Evolutionary conservation across 192 early-diverging fungal species (phyloP).

Genomic region (Dissophora ornata): DNA sequence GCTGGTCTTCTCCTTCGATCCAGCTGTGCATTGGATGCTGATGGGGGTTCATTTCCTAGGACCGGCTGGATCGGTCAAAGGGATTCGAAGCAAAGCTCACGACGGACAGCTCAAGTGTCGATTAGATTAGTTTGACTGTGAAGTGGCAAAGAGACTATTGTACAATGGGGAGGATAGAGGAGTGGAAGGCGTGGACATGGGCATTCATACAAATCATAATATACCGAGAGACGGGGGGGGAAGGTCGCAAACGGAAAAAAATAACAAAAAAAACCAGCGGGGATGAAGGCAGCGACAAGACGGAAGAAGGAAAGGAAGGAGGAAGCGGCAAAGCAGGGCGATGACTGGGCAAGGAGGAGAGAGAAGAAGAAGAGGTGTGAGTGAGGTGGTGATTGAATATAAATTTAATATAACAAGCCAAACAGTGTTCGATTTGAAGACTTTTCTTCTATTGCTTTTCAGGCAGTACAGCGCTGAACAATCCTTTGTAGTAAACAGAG

Average conservation of each 20-base stretch:
- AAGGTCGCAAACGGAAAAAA: not conserved
- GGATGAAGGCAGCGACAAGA: not conserved
- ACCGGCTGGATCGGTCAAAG: no score
- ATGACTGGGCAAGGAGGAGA: not conserved
- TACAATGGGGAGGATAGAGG: no score
- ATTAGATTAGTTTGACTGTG: slow-evolving; percentile 1
- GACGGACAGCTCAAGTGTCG: not conserved
- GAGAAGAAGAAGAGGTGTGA: slow-evolving; percentile 9
- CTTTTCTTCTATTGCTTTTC: no score
- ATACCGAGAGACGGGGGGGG: no score
- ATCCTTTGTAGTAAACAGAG: no score
- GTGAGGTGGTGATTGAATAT: no score
- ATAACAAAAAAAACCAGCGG: not conserved
- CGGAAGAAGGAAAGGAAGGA: not conserved
- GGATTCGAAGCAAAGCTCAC: not conserved
- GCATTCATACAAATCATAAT: no score
- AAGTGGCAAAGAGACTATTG: slow-evolving; percentile 9
- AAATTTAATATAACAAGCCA: no score
- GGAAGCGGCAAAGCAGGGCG: not conserved
- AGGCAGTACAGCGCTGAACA: no score
- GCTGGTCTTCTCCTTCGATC: not conserved
- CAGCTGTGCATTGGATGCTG: not conserved
- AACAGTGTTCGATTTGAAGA: no score
- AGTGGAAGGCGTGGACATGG: no score
- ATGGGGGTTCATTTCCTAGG: no score